Evolutionary conservation across 805 yeast species (phyloP), one percentile per base, ranked within the genome.

Genomic region (Myxozyma neglecta): DNA sequence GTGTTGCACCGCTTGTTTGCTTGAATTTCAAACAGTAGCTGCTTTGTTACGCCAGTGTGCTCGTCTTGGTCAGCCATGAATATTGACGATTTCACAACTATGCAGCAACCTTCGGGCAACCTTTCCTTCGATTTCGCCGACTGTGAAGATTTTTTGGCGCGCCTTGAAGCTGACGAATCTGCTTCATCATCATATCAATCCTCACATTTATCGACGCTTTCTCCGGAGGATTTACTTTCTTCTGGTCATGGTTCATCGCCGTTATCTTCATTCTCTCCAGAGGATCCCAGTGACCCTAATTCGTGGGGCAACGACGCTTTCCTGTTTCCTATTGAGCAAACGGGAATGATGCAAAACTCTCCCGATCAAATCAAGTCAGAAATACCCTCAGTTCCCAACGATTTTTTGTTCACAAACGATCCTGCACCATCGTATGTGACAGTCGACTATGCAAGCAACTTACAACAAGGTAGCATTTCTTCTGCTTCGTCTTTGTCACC

Each of bases 101-200:
- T 45, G 51, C 37, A 44, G 11, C 44, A 48, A 9, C 53, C 50
- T 29, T 5, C 58, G n/a, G 45, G 52, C 52, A 44, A 36, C 53
- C 52, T 37, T 37, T 37, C 61, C 50, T 66, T 69, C 56, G 71
- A 69, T 50, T 69, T 66, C 32, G 64, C 67, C 34, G 65, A 65
- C 52, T 68, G 70, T 51, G 69, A 68, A 47, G 69, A 68, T 47
- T 68, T 68, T 48, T 67, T 68, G 35, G 67, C 68, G 16, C 53
- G 68, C n/a, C 66, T 65, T 18, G 69, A 65, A 40, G 68, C 68
- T 13, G 68, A 61, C 16, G 64, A 59, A 14, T 14, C 65, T 24
- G 29, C 47, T 39, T 13, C 56, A 13, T 45, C 61, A 13, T 62
- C 66, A 8, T 58, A 55, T 48, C 52, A 59, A 40, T 60, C 64